Base-by-base conservation (phyloP, 2,329 filamentous ascomycete species). In the Didymellaceae sp. region DNA sequence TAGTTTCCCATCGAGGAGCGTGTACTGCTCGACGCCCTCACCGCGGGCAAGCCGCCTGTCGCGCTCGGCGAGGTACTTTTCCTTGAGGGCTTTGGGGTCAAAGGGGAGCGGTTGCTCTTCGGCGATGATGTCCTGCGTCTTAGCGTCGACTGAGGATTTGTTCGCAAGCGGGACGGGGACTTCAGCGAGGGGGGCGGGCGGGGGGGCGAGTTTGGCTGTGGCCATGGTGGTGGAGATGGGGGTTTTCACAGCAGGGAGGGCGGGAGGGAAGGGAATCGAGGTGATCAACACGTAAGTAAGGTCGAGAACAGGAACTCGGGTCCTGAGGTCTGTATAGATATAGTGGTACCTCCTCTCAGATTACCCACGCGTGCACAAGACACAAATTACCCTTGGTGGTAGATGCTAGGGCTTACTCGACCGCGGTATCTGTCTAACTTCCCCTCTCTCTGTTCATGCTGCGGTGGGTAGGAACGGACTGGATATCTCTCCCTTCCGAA, bases 21-120 rank as follows among this genome's bases (percentile, higher is more conserved):
- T 61, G 33, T 69, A 71, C 50, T 71, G 67, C 30, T 68, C 62
- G 11, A 62, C 52, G 14, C 67, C 65, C 34, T 66, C 54, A 11
- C 54, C 50, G 18, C 63, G 41, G 7, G 61, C 53, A 4, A 71
- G 52, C 4, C 68, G 62, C 45, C 57, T 66, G 53, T 70, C 65
- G 18, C 65, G 57, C 52, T 70, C 67, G 5, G 52, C 55, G 11
- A 62, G 45, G 39, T 71, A 71, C 42, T 64, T 68, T 28, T 57
- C 59, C 28, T 62, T 64, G 28, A 69, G 60, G 11, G 57, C 52
- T 2, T 35, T 54, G 9, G 66, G 62, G 25, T 68, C 61, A 38
- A 67, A 68, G 2, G 59, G 37, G 2, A 67, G 57, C 1, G 52
- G 34, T n/a, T 63, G 26, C n/a, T 56, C 38, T 22, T 55, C 37